Percentiles rank a stretch among this genome's conserved stretches.
Evolutionary conservation across 495 filamentous ascomycete genomes (phyloP).

Genomic region (Trichoderma virens): DNA sequence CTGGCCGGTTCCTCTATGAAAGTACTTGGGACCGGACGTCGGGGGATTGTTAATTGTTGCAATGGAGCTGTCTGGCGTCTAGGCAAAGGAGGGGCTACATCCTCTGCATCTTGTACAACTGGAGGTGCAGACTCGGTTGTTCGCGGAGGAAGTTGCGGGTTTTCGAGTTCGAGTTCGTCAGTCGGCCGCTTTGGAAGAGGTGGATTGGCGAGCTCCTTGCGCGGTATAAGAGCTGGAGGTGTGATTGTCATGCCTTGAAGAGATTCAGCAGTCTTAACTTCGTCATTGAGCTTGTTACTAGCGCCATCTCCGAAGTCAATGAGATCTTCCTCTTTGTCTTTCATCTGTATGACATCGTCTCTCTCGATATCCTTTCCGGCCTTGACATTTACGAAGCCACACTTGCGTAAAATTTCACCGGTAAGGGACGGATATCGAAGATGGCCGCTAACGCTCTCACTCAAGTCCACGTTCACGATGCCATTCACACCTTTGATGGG

Average conservation of each 20-base stretch:
- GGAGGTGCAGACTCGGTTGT: not conserved
- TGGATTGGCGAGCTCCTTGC: not conserved
- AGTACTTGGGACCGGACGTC: slow-evolving; percentile 2
- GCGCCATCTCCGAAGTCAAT: slow-evolving; percentile 45
- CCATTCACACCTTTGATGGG: slow-evolving; percentile 53
- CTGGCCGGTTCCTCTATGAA: not conserved
- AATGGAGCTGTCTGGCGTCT: slow-evolving; percentile 1
- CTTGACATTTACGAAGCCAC: slow-evolving; percentile 61
- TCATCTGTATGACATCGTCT: slow-evolving; percentile 42
- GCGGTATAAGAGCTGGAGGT: not conserved
- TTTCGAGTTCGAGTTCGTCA: not conserved
- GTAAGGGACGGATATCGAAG: slow-evolving; percentile 62
- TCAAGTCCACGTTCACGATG: slow-evolving; percentile 72
- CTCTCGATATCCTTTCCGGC: slow-evolving; percentile 45
- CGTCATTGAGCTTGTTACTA: not conserved
- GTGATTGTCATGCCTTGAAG: not conserved
- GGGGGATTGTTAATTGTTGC: not conserved
- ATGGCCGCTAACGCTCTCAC: slow-evolving; percentile 63
- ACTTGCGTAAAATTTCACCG: slow-evolving; percentile 56
- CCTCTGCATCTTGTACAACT: not conserved
- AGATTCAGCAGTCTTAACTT: not conserved
- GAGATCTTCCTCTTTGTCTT: slow-evolving; percentile 23
- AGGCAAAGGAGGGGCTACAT: not conserved
- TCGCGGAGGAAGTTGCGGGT: not conserved
- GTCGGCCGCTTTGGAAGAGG: slow-evolving; percentile 1